Evolutionary conservation across 345 rosid species (phyloP).

Genomic region (Passiflora organensis): DNA sequence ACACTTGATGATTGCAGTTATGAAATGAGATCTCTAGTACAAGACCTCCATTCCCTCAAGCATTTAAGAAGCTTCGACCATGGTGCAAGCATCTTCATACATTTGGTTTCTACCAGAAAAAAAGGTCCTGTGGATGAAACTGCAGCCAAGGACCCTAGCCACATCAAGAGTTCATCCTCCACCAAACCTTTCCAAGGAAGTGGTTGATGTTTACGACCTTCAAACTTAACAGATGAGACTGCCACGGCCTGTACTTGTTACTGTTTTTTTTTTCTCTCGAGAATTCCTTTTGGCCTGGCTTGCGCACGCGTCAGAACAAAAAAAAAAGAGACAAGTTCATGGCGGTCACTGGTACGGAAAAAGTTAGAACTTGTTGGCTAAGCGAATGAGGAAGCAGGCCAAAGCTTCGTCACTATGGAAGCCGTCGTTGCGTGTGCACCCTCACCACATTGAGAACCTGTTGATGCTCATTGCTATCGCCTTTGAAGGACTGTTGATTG

Average conservation of each 20-base stretch:
- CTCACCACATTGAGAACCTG: conserved; percentile 27
- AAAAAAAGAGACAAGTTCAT: conserved; percentile 32
- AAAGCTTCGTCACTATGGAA: conserved; percentile 98
- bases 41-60: conserved; percentile 3
- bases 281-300: too few species aligned
- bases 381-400: conserved; percentile 98
- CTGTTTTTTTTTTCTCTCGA: too few species aligned
- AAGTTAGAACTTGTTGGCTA: conserved; percentile 72
- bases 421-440: conserved; percentile 91
- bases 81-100: conserved; percentile 63
- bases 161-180: conserved; percentile 67
- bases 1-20: too few species aligned
- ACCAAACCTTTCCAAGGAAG: conserved; percentile 81
- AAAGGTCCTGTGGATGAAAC: conserved; percentile 91
- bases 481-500: too few species aligned
- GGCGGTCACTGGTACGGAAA: conserved; percentile 74
- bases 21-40: too few species aligned
- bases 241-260: conserved; percentile 90
- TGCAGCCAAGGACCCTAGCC: conserved; percentile 67
- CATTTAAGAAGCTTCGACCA: conserved; percentile 62
- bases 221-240: conserved; percentile 82
- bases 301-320: neutral
- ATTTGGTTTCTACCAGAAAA: conserved; percentile 73
- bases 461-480: too few species aligned
- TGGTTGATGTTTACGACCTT: conserved; percentile 82